Conservation (phyloP, 2,329 filamentous ascomycete genomes). For the Arthrobotrys pseudoclavata region DNA sequence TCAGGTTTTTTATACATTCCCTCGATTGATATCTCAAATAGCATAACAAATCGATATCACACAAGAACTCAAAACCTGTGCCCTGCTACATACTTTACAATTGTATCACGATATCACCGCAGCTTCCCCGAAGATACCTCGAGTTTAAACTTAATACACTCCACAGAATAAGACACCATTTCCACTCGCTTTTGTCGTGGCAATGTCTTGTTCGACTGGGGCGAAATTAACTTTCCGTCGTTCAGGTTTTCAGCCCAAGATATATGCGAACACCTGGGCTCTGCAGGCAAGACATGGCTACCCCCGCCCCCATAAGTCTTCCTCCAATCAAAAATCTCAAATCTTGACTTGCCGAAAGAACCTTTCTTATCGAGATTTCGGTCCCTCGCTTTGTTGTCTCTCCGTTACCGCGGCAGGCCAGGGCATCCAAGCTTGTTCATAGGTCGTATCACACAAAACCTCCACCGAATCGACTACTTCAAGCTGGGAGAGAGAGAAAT, state of each 20-base stretch:
- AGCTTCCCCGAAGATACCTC: not conserved
- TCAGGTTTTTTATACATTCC: not conserved
- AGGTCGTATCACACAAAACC: slow-evolving; percentile 29
- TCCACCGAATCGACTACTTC: slow-evolving; percentile 18
- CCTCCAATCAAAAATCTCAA: slow-evolving; percentile 16
- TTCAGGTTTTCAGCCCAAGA: slow-evolving; percentile 22
- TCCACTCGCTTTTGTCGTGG: slow-evolving; percentile 12
- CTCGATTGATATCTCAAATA: slow-evolving; percentile 12
- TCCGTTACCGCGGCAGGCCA: slow-evolving; percentile 8
- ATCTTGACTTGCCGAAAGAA: slow-evolving; percentile 15
- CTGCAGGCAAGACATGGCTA: slow-evolving; percentile 31
- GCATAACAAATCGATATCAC: not conserved
- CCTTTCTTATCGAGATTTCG: slow-evolving; percentile 25
- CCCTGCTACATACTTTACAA: slow-evolving; percentile 25
- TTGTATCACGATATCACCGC: slow-evolving; percentile 23
- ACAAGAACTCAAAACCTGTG: slow-evolving; percentile 50
- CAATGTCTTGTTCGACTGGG: not conserved
- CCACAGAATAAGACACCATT: not conserved
- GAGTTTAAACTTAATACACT: not conserved
- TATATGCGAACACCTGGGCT: slow-evolving; percentile 5
- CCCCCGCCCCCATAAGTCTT: not conserved
- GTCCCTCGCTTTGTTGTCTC: slow-evolving; percentile 18
- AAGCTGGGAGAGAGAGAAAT: not conserved
- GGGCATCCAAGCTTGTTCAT: not conserved
- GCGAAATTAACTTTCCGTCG: slow-evolving; percentile 19